These are phyloP conservation scores for Termitomyces heimii DNA, from an alignment of 768 basidiomycete genomes.

Conservation along the genomic window DNA sequence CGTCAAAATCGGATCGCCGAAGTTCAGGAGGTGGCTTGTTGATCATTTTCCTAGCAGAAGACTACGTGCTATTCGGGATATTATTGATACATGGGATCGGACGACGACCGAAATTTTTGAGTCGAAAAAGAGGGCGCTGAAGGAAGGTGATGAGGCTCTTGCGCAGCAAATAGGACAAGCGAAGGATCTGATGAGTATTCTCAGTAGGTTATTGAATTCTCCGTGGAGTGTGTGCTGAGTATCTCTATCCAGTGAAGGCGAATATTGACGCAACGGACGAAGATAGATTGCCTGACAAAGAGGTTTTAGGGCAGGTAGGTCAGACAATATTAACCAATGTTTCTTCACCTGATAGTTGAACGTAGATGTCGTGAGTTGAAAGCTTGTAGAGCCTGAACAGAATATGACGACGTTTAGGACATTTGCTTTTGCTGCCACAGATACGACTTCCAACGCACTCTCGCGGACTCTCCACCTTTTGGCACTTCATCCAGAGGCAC, in stretches of 20 bases:
- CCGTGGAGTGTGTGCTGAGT: neutral
- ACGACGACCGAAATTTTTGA: neutral
- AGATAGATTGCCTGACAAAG: neutral
- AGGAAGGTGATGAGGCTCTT: neutral
- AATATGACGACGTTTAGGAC: neutral
- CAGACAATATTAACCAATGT: neutral
- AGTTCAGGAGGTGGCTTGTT: neutral
- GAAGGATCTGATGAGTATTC: neutral
- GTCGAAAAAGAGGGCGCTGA: neutral
- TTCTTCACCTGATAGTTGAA: neutral
- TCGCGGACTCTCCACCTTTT: neutral
- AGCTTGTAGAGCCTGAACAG: neutral
- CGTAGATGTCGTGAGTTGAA: neutral
- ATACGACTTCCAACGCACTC: neutral
- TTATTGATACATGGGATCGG: neutral
- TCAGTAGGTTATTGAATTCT: neutral
- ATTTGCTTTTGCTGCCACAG: neutral
- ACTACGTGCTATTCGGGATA: neutral
- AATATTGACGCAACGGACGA: neutral
- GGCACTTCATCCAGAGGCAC: neutral
- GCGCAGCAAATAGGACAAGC: neutral
- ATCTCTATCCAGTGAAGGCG: neutral
- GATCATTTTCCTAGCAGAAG: neutral
- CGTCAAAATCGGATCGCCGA: neutral
- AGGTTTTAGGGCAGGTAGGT: neutral